Base-by-base conservation (phyloP, 2,329 filamentous ascomycete species). In the Botrytis fragariae region DNA sequence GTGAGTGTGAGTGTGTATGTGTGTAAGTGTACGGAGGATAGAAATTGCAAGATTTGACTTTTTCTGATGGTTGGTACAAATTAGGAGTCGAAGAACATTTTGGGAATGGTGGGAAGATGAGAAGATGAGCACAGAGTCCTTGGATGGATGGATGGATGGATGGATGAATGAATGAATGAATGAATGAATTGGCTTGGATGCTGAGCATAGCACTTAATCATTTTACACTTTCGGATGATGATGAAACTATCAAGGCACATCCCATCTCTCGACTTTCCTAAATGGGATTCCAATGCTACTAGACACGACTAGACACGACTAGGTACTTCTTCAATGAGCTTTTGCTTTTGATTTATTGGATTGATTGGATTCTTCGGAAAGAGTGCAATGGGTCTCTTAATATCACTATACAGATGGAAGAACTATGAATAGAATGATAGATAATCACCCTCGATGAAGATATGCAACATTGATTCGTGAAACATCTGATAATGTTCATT, bases 161-260 rank as follows among this genome's bases (percentile, higher is more conserved):
- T 44, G 42, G 6, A 51, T 48, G 45, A 10, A 48, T 51, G 45
- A 12, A 51, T 51, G 48, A 25, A 22, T 45, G 18, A 14, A 22
- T 45, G 7, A 14, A 51, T 25, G n/a, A n/a, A n/a, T n/a, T n/a
- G 64, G 44, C 48, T 35, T 48, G 25, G 16, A 20, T 45, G 14
- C 29, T 54, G 44, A 51, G 44, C 42, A 45, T 32, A 54, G 51
- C 51, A 54, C 7, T 51, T 14, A 44, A 42, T 39, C 9, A 12
- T 6, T 63, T 29, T 10, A 29, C 61, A 29, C 32, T 63, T 65
- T 65, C 63, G 32, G 63, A 65, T 18, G 63, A 65, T 22, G 54
- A 57, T 70, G 68, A 70, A 62, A 70, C 67, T 22, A 44, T 62
- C 42, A 59, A 70, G 37, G 68, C 62, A 64, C 62, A 64, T 64